A percentile compares a stretch with the other conserved stretches of the same genome.
Conservation (phyloP, 352 stramenopile genomes). For the Globisporangium alternatum region DNA sequence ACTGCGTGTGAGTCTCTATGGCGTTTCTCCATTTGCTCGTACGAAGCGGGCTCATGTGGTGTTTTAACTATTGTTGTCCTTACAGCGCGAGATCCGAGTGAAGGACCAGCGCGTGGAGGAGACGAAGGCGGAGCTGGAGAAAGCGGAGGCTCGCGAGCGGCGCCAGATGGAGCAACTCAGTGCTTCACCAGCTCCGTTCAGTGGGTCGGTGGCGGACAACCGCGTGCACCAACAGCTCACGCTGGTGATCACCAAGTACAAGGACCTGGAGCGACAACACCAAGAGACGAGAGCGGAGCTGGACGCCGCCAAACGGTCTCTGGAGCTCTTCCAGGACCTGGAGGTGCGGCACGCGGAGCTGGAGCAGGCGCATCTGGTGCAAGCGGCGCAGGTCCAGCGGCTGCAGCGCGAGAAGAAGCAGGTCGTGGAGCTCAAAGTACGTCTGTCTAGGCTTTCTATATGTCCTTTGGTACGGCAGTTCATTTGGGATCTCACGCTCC, state of each 20-base stretch:
- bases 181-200: slow-evolving; percentile 11
- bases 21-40: neutral
- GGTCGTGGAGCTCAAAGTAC: slow-evolving; percentile 43
- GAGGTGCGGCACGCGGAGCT: slow-evolving; percentile 52
- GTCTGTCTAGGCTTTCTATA: neutral
- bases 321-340: slow-evolving; percentile 32
- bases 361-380: slow-evolving; percentile 68
- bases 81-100: slow-evolving; percentile 42
- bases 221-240: slow-evolving; percentile 43
- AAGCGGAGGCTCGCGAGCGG: slow-evolving; percentile 35
- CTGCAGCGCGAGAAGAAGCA: slow-evolving; percentile 69
- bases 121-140: slow-evolving; percentile 29
- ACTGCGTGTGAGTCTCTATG: slow-evolving; percentile 32
- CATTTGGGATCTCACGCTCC: neutral
- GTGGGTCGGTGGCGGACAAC: slow-evolving; percentile 13
- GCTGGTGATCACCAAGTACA: slow-evolving; percentile 60
- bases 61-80: neutral
- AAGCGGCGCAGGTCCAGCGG: slow-evolving; percentile 61
- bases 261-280: slow-evolving; percentile 51
- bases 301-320: slow-evolving; percentile 25
- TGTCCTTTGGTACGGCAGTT: neutral
- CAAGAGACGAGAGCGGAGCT: slow-evolving; percentile 33
- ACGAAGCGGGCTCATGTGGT: neutral
- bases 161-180: slow-evolving; percentile 35
- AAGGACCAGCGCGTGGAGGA: slow-evolving; percentile 47